phyloP scores from a whole-genome alignment of 1,284 basidiomycete genomes.

The Coriolopsis trogii region DNA sequence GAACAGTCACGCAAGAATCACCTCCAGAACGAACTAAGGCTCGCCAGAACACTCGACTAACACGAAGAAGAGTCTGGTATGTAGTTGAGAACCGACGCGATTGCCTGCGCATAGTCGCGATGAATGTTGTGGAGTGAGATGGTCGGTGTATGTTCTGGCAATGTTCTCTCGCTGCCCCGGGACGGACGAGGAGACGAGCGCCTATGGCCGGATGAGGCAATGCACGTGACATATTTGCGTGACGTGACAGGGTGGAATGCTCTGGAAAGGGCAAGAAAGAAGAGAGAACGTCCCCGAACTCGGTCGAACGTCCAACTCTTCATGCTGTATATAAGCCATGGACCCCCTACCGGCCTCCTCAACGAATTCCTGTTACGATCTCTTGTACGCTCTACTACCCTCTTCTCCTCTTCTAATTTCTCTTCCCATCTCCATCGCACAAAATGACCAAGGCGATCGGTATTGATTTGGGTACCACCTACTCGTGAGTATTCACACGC shows the following conservation, averaged over 20 bases:
- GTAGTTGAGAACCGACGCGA: too few species aligned
- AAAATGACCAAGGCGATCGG: conserved; percentile 80
- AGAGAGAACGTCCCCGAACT: conserved; percentile 22
- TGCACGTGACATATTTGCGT: conserved; percentile 16
- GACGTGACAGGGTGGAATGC: conserved; percentile 24
- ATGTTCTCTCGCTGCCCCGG: not conserved
- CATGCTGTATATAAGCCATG: conserved; percentile 21
- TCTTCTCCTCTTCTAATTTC: conserved; percentile 20
- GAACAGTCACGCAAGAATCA: too few species aligned
- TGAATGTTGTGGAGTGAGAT: not conserved
- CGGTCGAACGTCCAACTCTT: conserved; percentile 16
- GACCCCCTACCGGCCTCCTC: conserved; percentile 1
- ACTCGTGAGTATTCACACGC: conserved; percentile 63
- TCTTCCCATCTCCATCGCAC: conserved; percentile 6
- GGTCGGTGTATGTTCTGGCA: not conserved
- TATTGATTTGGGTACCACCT: conserved; percentile 91
- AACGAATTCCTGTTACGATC: conserved; percentile 19
- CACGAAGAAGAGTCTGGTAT: too few species aligned
- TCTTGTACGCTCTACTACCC: conserved; percentile 21
- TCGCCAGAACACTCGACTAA: too few species aligned
- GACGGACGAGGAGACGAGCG: not conserved
- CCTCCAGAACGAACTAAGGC: too few species aligned
- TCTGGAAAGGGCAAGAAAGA: conserved; percentile 28
- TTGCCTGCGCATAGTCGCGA: too few species aligned
- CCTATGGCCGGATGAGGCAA: not conserved